Evolutionary conservation across 2,329 filamentous ascomycete genomes (phyloP).

Genomic region (Penicillium sp.): DNA sequence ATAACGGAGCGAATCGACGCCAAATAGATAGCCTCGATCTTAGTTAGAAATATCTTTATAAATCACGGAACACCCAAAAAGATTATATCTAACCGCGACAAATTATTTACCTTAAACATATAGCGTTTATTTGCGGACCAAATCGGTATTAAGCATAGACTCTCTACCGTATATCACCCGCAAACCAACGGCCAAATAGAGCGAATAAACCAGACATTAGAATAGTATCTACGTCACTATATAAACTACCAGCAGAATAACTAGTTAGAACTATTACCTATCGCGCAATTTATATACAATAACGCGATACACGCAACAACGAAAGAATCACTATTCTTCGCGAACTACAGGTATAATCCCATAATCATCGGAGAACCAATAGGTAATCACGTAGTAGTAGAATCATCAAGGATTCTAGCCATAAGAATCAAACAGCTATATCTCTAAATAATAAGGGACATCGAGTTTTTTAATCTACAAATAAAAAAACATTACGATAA

Average conservation of each 20-base stretch:
- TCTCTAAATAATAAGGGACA: neutral
- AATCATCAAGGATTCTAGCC: neutral
- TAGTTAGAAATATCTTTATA: neutral
- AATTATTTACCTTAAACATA: slow-evolving; percentile 5
- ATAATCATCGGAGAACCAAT: neutral
- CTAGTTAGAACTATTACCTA: neutral
- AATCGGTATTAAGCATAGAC: slow-evolving; percentile 5
- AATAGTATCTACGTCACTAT: slow-evolving; percentile 9
- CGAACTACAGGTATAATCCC: neutral
- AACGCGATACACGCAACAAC: neutral
- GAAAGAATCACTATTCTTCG: neutral
- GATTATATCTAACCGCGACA: neutral
- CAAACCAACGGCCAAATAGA: slow-evolving; percentile 5
- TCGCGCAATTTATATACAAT: neutral
- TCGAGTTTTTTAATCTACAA: too few species aligned
- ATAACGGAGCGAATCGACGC: neutral
- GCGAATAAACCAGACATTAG: slow-evolving; percentile 2
- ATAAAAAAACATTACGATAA: neutral
- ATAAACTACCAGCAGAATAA: slow-evolving; percentile 8
- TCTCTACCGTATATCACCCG: neutral
- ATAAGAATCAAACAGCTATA: neutral
- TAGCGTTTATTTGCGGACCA: slow-evolving; percentile 1
- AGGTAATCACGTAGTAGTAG: neutral
- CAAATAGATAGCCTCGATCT: neutral
- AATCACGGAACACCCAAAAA: neutral